A percentile compares a stretch with the other conserved stretches of the same genome.
phyloP scores from a whole-genome alignment of 345 rosid species.

The Microcos paniculata region DNA sequence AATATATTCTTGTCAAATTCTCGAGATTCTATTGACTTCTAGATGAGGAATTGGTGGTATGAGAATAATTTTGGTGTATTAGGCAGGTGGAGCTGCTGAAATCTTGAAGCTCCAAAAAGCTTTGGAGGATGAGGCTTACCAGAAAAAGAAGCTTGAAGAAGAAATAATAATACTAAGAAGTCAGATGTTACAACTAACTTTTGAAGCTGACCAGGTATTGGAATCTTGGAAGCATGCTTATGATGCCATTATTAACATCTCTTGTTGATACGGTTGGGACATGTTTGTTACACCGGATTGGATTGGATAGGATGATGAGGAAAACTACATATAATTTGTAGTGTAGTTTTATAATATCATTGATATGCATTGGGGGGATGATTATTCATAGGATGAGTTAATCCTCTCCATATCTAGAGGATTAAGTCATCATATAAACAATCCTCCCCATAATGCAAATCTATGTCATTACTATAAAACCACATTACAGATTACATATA shows the following conservation, averaged over 20 bases:
- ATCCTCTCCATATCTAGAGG: too few species aligned
- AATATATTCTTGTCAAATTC: neutral
- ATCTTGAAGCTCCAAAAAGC: slow-evolving; percentile 63
- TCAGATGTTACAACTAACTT: slow-evolving; percentile 80
- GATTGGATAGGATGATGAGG: too few species aligned
- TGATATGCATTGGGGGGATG: too few species aligned
- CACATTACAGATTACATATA: too few species aligned
- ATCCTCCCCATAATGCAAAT: too few species aligned
- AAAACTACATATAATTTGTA: too few species aligned
- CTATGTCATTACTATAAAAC: too few species aligned
- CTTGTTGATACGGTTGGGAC: too few species aligned
- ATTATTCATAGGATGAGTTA: too few species aligned
- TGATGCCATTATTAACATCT: neutral
- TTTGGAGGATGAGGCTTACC: slow-evolving; percentile 75
- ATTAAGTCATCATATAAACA: too few species aligned
- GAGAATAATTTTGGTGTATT: slow-evolving; percentile 28
- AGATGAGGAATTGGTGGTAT: neutral
- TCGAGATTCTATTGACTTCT: neutral
- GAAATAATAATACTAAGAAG: slow-evolving; percentile 69
- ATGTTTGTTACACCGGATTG: too few species aligned
- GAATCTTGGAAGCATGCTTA: neutral
- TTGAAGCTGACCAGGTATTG: slow-evolving; percentile 93
- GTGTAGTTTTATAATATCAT: too few species aligned
- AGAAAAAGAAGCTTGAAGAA: slow-evolving; percentile 83
- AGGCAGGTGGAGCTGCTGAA: slow-evolving; percentile 73